Evolutionary conservation across 148 eudicot species (phyloP).

Genomic region (Rhododendron simsii): DNA sequence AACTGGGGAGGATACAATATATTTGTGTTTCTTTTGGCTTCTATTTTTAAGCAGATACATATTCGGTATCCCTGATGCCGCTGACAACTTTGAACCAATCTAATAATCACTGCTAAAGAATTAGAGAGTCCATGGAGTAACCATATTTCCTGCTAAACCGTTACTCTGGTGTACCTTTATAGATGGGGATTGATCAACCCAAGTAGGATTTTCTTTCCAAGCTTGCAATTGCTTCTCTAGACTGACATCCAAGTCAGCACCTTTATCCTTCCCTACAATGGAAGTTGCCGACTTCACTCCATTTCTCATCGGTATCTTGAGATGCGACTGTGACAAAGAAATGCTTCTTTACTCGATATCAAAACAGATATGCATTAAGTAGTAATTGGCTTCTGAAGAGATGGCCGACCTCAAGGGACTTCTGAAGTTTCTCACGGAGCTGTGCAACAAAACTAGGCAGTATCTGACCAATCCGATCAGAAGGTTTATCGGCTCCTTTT

Average conservation of each 20-base stretch:
- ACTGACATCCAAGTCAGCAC: constrained; percentile 40
- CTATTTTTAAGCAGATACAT: background rate
- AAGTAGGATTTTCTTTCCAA: constrained; percentile 83
- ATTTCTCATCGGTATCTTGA: constrained; percentile 26
- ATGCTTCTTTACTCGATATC: background rate
- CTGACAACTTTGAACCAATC: background rate
- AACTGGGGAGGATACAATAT: background rate
- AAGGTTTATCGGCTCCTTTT: constrained; percentile 21
- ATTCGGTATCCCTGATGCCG: background rate
- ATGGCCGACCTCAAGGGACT: constrained; percentile 45
- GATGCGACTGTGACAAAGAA: constrained; percentile 41
- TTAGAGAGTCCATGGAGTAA: background rate
- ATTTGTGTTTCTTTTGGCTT: background rate
- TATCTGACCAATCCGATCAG: constrained; percentile 31
- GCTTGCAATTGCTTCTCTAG: constrained; percentile 71
- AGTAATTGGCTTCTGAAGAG: background rate
- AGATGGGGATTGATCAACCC: constrained; percentile 56
- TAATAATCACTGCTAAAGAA: background rate
- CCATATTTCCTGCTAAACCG: background rate
- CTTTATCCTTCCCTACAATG: constrained; percentile 28
- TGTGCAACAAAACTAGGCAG: constrained; percentile 40
- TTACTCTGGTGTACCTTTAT: constrained; percentile 48
- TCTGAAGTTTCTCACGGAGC: constrained; percentile 48
- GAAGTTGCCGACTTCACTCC: constrained; percentile 16
- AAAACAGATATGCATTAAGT: background rate